phyloP scores from a whole-genome alignment of 345 rosid genomes.

The Orychophragmus violaceus region DNA sequence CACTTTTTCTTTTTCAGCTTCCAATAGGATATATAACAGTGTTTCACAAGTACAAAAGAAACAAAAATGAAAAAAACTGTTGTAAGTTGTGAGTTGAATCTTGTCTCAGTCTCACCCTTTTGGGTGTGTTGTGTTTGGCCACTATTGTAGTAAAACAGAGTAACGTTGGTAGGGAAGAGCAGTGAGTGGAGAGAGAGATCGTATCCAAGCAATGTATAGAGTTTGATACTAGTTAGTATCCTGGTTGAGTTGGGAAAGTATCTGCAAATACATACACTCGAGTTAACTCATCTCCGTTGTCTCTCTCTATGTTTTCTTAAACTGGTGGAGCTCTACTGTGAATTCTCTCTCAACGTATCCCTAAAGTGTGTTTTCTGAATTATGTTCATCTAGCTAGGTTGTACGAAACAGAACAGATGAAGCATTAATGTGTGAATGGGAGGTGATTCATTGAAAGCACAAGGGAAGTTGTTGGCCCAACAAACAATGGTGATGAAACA shows the following conservation, averaged over 20 bases:
- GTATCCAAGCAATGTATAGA: conserved; percentile 29
- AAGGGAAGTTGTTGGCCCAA: conserved; percentile 22
- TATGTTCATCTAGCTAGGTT: not conserved
- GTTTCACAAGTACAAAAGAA: too few species aligned
- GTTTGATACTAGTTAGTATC: not conserved
- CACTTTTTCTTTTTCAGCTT: not conserved
- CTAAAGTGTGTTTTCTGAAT: too few species aligned
- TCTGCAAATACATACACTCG: conserved; percentile 7
- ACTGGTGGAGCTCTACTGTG: too few species aligned
- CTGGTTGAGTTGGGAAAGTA: conserved; percentile 8
- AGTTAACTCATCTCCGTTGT: not conserved
- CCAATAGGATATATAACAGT: not conserved
- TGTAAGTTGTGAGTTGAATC: not conserved
- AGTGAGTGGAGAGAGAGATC: not conserved
- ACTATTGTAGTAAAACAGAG: conserved; percentile 6
- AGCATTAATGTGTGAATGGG: conserved; percentile 8
- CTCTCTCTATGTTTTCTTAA: too few species aligned
- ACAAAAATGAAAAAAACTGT: not conserved
- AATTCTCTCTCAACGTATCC: too few species aligned
- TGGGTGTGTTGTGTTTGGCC: conserved; percentile 9
- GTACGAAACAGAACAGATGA: conserved; percentile 2
- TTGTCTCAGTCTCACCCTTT: not conserved
- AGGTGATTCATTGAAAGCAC: conserved; percentile 27
- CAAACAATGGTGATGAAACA: conserved; percentile 14
- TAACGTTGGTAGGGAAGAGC: conserved; percentile 1